phyloP scores from a whole-genome alignment of 2,329 filamentous ascomycete genomes.

The Epichloe elymi region DNA sequence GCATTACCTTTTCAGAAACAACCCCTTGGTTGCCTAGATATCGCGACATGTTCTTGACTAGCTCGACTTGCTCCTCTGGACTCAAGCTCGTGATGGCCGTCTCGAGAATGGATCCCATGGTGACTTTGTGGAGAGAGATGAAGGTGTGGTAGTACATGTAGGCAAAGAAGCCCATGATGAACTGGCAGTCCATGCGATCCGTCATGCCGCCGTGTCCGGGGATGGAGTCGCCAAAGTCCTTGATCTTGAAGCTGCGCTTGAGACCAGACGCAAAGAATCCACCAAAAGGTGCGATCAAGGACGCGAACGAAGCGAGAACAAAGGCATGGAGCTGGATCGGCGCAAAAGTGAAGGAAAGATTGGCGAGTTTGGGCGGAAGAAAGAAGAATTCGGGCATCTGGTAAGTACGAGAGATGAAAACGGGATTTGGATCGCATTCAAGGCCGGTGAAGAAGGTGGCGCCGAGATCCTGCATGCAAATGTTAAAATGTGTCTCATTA shows the following conservation, averaged over 20 bases:
- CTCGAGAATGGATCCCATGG: conserved; percentile 78
- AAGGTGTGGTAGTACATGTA: conserved; percentile 99
- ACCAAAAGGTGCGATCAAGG: conserved; percentile 90
- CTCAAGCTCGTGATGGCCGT: conserved; percentile 80
- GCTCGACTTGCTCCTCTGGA: conserved; percentile 78
- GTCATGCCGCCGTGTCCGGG: conserved; percentile 97
- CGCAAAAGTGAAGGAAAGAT: conserved; percentile 57
- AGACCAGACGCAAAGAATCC: conserved; percentile 97
- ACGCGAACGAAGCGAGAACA: conserved; percentile 83
- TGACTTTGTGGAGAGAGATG: conserved; percentile 77
- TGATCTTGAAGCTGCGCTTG: conserved; percentile 99
- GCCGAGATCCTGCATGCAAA: conserved; percentile 53
- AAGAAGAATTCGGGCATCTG: conserved; percentile 64
- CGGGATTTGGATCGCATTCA: conserved; percentile 80
- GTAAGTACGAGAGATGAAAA: conserved; percentile 70
- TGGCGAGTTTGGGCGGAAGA: conserved; percentile 38
- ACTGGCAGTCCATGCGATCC: conserved; percentile 98
- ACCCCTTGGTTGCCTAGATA: conserved; percentile 54
- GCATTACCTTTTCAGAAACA: conserved; percentile 17
- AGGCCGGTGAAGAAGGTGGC: conserved; percentile 87
- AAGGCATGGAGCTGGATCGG: conserved; percentile 93
- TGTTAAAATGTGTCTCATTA: background rate
- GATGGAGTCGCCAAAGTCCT: conserved; percentile 97
- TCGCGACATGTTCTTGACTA: conserved; percentile 50
- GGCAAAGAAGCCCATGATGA: conserved; percentile 98